Evolutionary conservation across 306 rosid genomes (phyloP).

Genomic region (Cucurbita ficifolia): DNA sequence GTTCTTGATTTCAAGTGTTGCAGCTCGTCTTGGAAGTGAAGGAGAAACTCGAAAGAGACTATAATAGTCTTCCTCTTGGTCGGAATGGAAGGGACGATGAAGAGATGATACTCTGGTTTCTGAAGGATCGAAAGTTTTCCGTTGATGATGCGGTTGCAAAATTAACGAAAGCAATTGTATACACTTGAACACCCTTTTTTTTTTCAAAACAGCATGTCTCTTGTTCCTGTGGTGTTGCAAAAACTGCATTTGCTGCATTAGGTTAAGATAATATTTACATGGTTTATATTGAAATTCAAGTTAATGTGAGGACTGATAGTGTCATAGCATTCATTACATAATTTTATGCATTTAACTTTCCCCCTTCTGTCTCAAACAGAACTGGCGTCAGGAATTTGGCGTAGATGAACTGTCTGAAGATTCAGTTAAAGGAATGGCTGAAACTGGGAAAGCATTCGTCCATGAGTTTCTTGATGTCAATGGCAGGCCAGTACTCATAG

Average conservation of each 20-base stretch:
- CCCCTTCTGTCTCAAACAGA: constrained; percentile 38
- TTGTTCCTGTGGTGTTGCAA: neutral
- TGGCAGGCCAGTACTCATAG: constrained; percentile 67
- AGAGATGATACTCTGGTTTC: constrained; percentile 88
- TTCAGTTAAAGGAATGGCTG: constrained; percentile 38
- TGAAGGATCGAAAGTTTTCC: constrained; percentile 66
- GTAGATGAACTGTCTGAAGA: constrained; percentile 63
- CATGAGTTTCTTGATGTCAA: constrained; percentile 65
- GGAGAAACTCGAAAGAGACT: constrained; percentile 60
- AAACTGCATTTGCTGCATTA: neutral
- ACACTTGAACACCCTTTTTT: neutral
- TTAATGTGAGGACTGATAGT: neutral
- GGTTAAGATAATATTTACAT: neutral
- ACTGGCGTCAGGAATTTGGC: constrained; percentile 86
- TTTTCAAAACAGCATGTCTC: neutral
- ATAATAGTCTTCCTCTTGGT: constrained; percentile 54
- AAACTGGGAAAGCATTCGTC: constrained; percentile 69
- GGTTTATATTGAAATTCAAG: neutral
- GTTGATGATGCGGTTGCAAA: constrained; percentile 50
- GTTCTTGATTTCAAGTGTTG: constrained; percentile 1
- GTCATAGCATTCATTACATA: neutral
- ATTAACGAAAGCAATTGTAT: constrained; percentile 77
- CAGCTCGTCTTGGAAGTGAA: constrained; percentile 76
- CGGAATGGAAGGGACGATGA: constrained; percentile 94
- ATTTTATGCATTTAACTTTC: neutral